Base-by-base conservation (phyloP, 2,329 filamentous ascomycete species). In the Fusarium buharicum region DNA sequence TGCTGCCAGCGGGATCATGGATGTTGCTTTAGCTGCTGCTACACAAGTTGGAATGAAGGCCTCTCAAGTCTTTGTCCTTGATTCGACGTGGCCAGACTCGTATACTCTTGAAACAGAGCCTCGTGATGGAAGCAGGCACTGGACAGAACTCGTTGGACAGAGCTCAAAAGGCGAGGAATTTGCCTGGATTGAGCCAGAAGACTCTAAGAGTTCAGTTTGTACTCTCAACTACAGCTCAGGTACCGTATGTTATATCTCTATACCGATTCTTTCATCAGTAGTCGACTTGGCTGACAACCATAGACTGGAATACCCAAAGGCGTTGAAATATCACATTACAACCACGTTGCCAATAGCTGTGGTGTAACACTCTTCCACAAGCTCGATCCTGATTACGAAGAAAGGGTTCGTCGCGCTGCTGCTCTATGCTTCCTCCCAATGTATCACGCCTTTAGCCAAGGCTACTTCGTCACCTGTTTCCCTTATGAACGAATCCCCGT, bases 141-240 rank as follows among this genome's bases (percentile, higher is more conserved):
- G 90, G 90, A 85, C 83, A 1, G 78, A 83, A 24, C 78, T 93
- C 9, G 71, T 91, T 20, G 81, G 80, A 4, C 76, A 77, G 2
- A 76, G 76, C 28, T 72, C 77, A 11, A 79, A 85, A 36, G 90
- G 85, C 2, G 75, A 78, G 3, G 71, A 70, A 3, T 93, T 90
- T 73, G 74, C 77, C 43, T 95, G 91, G 91, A 73, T 83, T 14
- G 81, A 87, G 55, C 81, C 80, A 1, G 73, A 77, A 0, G 78
- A 83, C 36, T 76, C 85, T 2, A 81, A 81, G 55, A 74, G 77
- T 20, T 81, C 82, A 6, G 84, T 85, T 1, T 86, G 89, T 65
- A 88, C 86, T 20, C 83, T 96, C 60, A 95, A 96, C 75, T 96
- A 94, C 76, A 90, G 86, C 63, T 89, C 85, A 27, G 87, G 91